Percentiles rank a stretch among this genome's conserved stretches.
Evolutionary conservation across 306 rosid species (phyloP).

Genomic region (Vachellia pachyceras): DNA sequence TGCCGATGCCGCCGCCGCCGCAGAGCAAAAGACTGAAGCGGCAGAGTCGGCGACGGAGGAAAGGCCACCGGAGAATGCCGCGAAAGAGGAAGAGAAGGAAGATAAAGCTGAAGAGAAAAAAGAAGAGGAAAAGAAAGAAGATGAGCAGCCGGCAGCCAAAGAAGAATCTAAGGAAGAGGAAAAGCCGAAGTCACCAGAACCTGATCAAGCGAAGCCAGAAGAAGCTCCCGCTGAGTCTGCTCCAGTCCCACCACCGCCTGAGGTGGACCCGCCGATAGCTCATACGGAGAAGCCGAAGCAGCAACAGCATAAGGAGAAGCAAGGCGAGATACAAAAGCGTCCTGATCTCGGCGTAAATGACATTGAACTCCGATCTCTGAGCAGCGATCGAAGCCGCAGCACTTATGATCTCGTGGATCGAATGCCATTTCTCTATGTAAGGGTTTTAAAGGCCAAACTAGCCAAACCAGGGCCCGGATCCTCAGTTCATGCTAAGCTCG

Average conservation of each 20-base stretch:
- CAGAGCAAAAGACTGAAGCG: constrained; percentile 40
- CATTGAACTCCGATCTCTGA: constrained; percentile 60
- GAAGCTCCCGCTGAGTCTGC: constrained; percentile 27
- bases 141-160: constrained; percentile 29
- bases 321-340: constrained; percentile 24
- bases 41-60: constrained; percentile 30
- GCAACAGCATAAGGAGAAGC: constrained; percentile 32
- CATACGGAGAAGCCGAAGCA: constrained; percentile 45
- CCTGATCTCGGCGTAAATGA: constrained; percentile 46
- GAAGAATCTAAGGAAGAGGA: constrained; percentile 41
- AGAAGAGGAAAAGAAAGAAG: constrained; percentile 48
- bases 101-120: constrained; percentile 45
- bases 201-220: constrained; percentile 27
- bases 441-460: constrained; percentile 67
- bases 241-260: neutral
- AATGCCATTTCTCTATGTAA: constrained; percentile 77
- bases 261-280: constrained; percentile 50
- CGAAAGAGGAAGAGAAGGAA: constrained; percentile 31
- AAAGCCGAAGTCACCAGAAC: constrained; percentile 3
- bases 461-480: constrained; percentile 24
- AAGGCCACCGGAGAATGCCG: constrained; percentile 42
- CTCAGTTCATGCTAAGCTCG: constrained; percentile 62
- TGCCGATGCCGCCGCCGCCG: constrained; percentile 17
- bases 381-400: constrained; percentile 55
- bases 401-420: constrained; percentile 72